phyloP scores from a whole-genome alignment of 306 rosid species.

The Oxytropis ochrocephala region DNA sequence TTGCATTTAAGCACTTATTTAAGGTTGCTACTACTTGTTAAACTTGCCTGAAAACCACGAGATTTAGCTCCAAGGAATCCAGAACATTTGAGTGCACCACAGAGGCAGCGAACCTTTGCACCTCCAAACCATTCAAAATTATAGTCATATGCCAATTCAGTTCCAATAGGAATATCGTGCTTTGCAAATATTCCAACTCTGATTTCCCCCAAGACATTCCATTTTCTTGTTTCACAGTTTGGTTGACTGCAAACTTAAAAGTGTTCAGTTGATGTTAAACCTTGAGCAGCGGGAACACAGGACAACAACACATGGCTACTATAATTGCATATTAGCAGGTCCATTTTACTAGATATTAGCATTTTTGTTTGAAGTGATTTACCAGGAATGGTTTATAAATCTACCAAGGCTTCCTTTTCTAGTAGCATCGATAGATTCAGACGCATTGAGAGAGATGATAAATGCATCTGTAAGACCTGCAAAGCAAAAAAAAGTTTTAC shows the following conservation, averaged over 20 bases:
- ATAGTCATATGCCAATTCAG: constrained; percentile 87
- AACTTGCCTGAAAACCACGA: constrained; percentile 84
- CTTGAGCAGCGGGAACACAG: constrained; percentile 19
- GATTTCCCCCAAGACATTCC: constrained; percentile 92
- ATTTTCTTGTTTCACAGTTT: constrained; percentile 93
- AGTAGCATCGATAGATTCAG: constrained; percentile 94
- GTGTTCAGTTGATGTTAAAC: constrained; percentile 29
- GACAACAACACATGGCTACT: constrained; percentile 16
- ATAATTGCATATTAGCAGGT: constrained; percentile 1
- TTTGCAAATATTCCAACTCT: constrained; percentile 97
- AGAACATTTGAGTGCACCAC: constrained; percentile 83
- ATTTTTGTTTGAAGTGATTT: constrained; percentile 31
- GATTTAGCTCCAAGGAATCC: constrained; percentile 98
- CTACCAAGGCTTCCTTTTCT: constrained; percentile 89
- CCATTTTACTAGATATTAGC: neutral
- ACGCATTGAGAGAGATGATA: constrained; percentile 81
- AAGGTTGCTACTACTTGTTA: neutral
- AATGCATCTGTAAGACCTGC: constrained; percentile 91
- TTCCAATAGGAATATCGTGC: constrained; percentile 72
- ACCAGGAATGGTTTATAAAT: constrained; percentile 97
- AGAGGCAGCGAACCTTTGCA: constrained; percentile 90
- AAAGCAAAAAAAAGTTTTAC: constrained; percentile 19
- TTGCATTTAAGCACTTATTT: neutral
- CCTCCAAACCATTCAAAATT: constrained; percentile 99
- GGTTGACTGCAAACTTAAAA: constrained; percentile 68